Conservation (phyloP, 805 yeast species). For the Myxozyma neglecta region DNA sequence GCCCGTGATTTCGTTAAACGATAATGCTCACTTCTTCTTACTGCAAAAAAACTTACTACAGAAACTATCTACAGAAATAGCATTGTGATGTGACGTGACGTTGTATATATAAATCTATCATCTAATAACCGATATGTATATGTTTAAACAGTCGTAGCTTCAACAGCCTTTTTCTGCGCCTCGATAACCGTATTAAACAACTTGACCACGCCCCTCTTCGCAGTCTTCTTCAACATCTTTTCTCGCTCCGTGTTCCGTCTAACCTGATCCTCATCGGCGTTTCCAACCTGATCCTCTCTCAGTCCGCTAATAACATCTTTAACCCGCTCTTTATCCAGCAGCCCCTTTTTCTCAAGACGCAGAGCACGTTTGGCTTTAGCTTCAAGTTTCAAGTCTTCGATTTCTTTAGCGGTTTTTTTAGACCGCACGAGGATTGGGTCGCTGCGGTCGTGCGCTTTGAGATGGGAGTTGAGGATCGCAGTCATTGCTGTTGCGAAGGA, state of each 20-base stretch:
- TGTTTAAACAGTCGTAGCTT: slow-evolving; percentile 7
- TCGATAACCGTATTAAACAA: slow-evolving; percentile 80
- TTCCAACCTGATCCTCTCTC: slow-evolving; percentile 45
- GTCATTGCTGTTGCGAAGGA: slow-evolving; percentile 79
- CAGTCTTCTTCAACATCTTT: slow-evolving; percentile 68
- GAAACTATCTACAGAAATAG: neutral
- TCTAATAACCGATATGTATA: neutral
- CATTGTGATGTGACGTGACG: too few species aligned
- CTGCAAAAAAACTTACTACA: neutral
- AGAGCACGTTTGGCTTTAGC: slow-evolving; percentile 74
- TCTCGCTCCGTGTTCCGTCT: slow-evolving; percentile 61
- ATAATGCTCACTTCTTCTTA: slow-evolving; percentile 4
- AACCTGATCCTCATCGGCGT: slow-evolving; percentile 52
- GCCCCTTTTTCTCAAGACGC: slow-evolving; percentile 66
- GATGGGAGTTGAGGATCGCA: slow-evolving; percentile 78
- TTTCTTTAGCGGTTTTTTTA: slow-evolving; percentile 60
- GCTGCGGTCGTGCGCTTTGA: slow-evolving; percentile 83
- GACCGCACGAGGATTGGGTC: slow-evolving; percentile 87
- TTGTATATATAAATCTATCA: neutral
- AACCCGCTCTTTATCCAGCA: slow-evolving; percentile 65
- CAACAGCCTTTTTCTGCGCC: slow-evolving; percentile 51
- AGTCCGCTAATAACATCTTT: slow-evolving; percentile 53
- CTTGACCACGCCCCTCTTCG: slow-evolving; percentile 79
- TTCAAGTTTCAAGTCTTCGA: slow-evolving; percentile 76
- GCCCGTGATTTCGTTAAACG: slow-evolving; percentile 62